phyloP scores from a whole-genome alignment of 108 stramenopile species.

The Nannochloropsis gaditana region DNA sequence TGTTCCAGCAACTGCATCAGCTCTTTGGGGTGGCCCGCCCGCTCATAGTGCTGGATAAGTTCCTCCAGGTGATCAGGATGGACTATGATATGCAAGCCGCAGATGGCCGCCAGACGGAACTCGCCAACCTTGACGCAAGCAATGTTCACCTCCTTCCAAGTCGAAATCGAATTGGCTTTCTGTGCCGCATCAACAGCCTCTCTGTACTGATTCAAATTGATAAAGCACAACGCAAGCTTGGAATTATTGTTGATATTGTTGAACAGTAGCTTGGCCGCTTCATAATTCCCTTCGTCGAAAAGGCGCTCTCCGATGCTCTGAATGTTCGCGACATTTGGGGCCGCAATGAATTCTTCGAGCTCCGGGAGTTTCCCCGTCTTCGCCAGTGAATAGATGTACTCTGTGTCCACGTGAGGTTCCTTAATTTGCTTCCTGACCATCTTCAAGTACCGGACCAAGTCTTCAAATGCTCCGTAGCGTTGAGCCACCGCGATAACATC shows the following conservation, averaged over 20 bases:
- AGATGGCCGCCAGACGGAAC: conserved; percentile 91
- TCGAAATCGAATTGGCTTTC: conserved; percentile 92
- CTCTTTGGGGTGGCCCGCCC: conserved; percentile 88
- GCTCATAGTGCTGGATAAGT: conserved; percentile 92
- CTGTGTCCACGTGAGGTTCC: conserved; percentile 95
- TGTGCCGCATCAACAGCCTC: conserved; percentile 97
- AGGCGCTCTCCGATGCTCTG: conserved; percentile 89
- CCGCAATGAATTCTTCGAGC: conserved; percentile 89
- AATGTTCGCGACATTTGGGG: conserved; percentile 98
- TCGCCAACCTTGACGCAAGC: conserved; percentile 92
- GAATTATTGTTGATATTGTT: conserved; percentile 99
- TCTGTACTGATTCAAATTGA: conserved; percentile 91
- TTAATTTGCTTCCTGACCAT: conserved; percentile 93
- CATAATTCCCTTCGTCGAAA: conserved; percentile 89
- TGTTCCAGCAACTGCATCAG: conserved; percentile 95
- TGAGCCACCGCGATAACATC: conserved; percentile 89
- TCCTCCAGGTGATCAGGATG: conserved; percentile 99
- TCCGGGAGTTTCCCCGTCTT: conserved; percentile 91
- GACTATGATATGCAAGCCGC: conserved; percentile 96
- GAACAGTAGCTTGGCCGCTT: conserved; percentile 94
- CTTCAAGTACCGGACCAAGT: conserved; percentile 91
- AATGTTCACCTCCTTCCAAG: conserved; percentile 96
- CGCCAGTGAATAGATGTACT: conserved; percentile 94
- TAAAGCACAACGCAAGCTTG: conserved; percentile 96
- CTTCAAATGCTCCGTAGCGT: conserved; percentile 80